Evolutionary conservation across 768 basidiomycete genomes (phyloP).

Genomic region (Hortiboletus flavorubellus): DNA sequence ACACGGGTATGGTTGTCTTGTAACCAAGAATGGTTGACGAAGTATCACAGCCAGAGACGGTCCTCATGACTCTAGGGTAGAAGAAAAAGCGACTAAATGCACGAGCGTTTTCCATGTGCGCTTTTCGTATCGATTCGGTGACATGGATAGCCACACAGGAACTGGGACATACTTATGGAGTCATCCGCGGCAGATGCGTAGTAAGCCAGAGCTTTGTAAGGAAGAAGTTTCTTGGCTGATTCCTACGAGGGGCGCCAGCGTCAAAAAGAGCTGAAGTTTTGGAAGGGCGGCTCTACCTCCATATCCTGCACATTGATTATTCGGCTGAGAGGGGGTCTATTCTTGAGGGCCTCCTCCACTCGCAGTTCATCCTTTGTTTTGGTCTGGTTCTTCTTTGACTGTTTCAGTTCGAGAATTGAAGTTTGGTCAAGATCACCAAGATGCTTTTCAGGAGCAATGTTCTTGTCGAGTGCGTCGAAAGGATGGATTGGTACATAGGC

Average conservation of each 20-base stretch:
- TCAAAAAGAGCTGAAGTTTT: background rate
- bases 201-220: slow-evolving; percentile 75
- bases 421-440: slow-evolving; percentile 59
- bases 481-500: slow-evolving; percentile 84
- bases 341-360: slow-evolving; percentile 55
- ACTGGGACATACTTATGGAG: slow-evolving; percentile 58
- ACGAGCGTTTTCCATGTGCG: slow-evolving; percentile 63
- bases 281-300: slow-evolving; percentile 48
- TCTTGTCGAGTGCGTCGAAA: slow-evolving; percentile 70
- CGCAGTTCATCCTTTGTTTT: slow-evolving; percentile 71
- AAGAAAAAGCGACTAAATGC: slow-evolving; percentile 90
- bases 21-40: slow-evolving; percentile 74
- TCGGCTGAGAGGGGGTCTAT: slow-evolving; percentile 61
- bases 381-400: slow-evolving; percentile 37
- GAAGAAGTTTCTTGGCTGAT: slow-evolving; percentile 69
- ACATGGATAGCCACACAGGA: slow-evolving; percentile 13
- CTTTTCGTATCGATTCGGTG: slow-evolving; percentile 33
- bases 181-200: slow-evolving; percentile 88
- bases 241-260: slow-evolving; percentile 37
- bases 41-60: slow-evolving; percentile 60
- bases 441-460: slow-evolving; percentile 67
- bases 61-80: slow-evolving; percentile 73
- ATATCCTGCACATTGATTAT: slow-evolving; percentile 80
- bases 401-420: slow-evolving; percentile 38
- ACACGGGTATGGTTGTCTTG: slow-evolving; percentile 71